Conservation (phyloP, 2,329 filamentous ascomycete genomes). For the Cladophialophora bantiana region DNA sequence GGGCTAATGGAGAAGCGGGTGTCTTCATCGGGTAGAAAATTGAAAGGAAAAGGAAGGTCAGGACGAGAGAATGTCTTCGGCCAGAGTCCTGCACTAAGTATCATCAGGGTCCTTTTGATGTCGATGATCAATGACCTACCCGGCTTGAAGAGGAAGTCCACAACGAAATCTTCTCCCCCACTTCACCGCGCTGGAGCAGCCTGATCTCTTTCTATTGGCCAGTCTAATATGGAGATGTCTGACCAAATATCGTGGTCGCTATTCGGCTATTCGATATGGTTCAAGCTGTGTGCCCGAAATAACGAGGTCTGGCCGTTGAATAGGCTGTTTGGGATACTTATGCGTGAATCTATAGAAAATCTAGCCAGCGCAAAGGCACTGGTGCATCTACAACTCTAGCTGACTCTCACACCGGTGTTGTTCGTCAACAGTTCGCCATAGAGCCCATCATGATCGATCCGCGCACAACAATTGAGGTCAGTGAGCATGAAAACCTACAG, state of each 20-base stretch:
- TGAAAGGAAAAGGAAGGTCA: slow-evolving; percentile 13
- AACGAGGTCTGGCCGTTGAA: slow-evolving; percentile 4
- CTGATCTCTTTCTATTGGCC: background rate
- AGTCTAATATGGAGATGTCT: slow-evolving; percentile 4
- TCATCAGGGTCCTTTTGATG: slow-evolving; percentile 10
- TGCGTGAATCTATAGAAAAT: background rate
- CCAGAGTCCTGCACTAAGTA: background rate
- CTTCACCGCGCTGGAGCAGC: background rate
- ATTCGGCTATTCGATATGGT: background rate
- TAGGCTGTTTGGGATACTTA: background rate
- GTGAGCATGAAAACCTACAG: background rate
- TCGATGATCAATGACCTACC: slow-evolving; percentile 9
- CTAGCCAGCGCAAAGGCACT: background rate
- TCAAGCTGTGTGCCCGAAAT: background rate
- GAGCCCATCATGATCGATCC: slow-evolving; percentile 1
- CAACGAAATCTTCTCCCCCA: slow-evolving; percentile 13
- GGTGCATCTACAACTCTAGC: background rate
- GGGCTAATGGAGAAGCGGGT: background rate
- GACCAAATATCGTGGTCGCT: background rate
- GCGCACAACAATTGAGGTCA: slow-evolving; percentile 1
- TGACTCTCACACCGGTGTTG: background rate
- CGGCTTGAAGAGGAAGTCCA: slow-evolving; percentile 23
- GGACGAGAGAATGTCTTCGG: slow-evolving; percentile 1
- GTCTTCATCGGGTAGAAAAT: background rate
- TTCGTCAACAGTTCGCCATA: background rate